Percentiles rank a stretch among this genome's conserved stretches.
These are phyloP conservation scores for Citrullus mucosospermus DNA, from an alignment of 306 rosid species.

Conservation along the genomic window DNA sequence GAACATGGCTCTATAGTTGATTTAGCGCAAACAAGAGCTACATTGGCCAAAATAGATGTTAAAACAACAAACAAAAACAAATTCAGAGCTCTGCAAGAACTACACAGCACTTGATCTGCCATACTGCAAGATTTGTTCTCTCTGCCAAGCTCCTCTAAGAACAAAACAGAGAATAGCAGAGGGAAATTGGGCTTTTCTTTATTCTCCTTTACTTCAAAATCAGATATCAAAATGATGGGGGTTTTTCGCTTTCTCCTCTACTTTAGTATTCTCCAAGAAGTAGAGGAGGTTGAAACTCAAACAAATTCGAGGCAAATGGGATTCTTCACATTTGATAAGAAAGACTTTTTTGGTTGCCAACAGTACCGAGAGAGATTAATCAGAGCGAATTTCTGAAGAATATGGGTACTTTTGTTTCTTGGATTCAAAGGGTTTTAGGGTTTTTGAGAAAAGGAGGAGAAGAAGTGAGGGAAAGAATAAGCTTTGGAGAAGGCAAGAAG, in stretches of 20 bases:
- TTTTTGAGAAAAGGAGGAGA: not conserved
- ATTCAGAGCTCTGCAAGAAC: not conserved
- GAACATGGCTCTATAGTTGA: constrained; percentile 98
- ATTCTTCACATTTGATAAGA: not conserved
- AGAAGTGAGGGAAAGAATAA: not conserved
- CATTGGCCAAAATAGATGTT: constrained; percentile 12
- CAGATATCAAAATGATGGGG: not conserved
- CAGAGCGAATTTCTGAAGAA: not conserved
- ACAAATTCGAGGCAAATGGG: not conserved
- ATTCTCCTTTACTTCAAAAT: not conserved
- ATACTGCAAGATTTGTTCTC: constrained; percentile 10
- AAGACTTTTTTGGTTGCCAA: not conserved
- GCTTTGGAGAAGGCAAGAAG: constrained; percentile 4
- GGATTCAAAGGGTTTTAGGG: not conserved
- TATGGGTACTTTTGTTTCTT: not conserved
- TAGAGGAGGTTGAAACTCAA: not conserved
- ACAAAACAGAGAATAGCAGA: not conserved
- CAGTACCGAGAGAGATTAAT: not conserved
- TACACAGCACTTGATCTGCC: constrained; percentile 17
- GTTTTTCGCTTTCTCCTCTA: not conserved
- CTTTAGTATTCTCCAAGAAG: not conserved
- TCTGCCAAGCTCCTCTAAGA: not conserved
- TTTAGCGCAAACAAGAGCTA: constrained; percentile 31
- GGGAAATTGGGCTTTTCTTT: not conserved
- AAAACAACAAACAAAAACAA: constrained; percentile 13